Conservation (phyloP, 2,329 filamentous ascomycete genomes). For the Colletotrichum lentis region DNA sequence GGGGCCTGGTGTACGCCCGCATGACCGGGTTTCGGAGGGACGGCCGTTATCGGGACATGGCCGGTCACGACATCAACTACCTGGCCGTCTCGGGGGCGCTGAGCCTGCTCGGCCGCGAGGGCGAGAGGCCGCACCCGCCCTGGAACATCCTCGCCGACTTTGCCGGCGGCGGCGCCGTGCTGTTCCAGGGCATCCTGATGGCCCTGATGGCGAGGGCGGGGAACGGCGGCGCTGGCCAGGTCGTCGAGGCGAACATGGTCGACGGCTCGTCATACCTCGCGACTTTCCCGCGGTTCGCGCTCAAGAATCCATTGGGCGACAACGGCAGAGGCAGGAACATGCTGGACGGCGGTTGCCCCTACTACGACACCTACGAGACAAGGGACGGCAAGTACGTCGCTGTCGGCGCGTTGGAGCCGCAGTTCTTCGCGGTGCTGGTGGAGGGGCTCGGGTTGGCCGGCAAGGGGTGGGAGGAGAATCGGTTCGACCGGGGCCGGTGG, state of each 20-base stretch:
- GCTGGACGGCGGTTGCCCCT: constrained; percentile 86
- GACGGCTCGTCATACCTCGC: constrained; percentile 84
- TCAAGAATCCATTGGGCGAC: constrained; percentile 70
- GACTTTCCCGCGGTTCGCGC: constrained; percentile 75
- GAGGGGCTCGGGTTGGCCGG: constrained; percentile 69
- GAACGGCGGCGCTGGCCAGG: constrained; percentile 74
- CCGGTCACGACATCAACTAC: constrained; percentile 96
- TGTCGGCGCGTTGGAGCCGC: constrained; percentile 88
- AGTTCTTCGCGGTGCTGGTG: constrained; percentile 78
- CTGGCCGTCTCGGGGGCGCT: constrained; percentile 86
- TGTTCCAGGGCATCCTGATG: constrained; percentile 83
- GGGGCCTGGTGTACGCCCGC: constrained; percentile 79
- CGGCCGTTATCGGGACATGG: constrained; percentile 86
- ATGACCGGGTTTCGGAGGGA: constrained; percentile 92
- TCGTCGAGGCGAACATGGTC: constrained; percentile 97
- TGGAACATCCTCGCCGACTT: constrained; percentile 90
- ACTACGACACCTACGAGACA: constrained; percentile 89
- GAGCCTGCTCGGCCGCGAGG: constrained; percentile 74
- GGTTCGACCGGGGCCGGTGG: constrained; percentile 73
- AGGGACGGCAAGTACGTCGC: constrained; percentile 81
- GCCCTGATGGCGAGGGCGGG: constrained; percentile 73
- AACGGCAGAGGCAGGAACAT: constrained; percentile 75
- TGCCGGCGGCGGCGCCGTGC: constrained; percentile 83
- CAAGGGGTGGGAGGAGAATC: constrained; percentile 59
- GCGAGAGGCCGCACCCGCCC: constrained; percentile 78